These are phyloP conservation scores for Flaveria brownii DNA, from an alignment of 129 eudicot genomes.

Conservation along the genomic window DNA sequence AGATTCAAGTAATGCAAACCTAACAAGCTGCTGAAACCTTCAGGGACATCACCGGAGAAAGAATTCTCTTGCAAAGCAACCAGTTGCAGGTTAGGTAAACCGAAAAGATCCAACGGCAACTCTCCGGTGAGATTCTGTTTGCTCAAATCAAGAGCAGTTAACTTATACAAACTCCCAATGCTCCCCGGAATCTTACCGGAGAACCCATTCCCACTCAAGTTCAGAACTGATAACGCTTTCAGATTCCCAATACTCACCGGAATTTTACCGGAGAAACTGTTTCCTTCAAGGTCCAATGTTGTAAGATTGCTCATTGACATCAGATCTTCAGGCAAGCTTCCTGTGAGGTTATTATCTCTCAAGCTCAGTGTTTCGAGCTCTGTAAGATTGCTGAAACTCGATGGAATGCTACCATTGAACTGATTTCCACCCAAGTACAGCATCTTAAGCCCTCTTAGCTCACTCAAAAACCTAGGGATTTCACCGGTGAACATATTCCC, in stretches of 20 bases:
- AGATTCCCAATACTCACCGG: slow-evolving; percentile 57
- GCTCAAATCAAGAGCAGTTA: slow-evolving; percentile 74
- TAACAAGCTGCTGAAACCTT: slow-evolving; percentile 81
- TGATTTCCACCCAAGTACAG: slow-evolving; percentile 64
- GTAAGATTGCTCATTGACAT: slow-evolving; percentile 57
- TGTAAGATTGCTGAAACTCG: slow-evolving; percentile 45
- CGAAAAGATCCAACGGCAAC: slow-evolving; percentile 69
- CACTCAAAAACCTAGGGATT: slow-evolving; percentile 57
- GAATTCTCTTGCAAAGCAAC: slow-evolving; percentile 71
- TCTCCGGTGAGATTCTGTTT: slow-evolving; percentile 67
- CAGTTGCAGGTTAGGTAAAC: slow-evolving; percentile 75
- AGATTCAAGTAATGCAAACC: slow-evolving; percentile 74
- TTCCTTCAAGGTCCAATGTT: slow-evolving; percentile 52
- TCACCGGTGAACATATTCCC: slow-evolving; percentile 64
- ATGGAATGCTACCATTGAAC: slow-evolving; percentile 62
- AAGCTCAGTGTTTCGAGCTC: slow-evolving; percentile 50
- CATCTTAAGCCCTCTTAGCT: slow-evolving; percentile 43
- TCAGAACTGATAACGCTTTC: slow-evolving; percentile 49
- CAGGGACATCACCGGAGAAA: slow-evolving; percentile 71
- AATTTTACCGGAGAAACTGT: slow-evolving; percentile 60
- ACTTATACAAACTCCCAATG: slow-evolving; percentile 58
- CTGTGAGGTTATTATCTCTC: slow-evolving; percentile 62
- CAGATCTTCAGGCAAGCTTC: slow-evolving; percentile 57
- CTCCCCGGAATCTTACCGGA: slow-evolving; percentile 67
- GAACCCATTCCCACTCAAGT: slow-evolving; percentile 63